Percentiles rank a stretch among this genome's conserved stretches.
These are phyloP conservation scores for Rachicladosporium sp. DNA, from an alignment of 2,329 filamentous ascomycete species.

Conservation along the genomic window DNA sequence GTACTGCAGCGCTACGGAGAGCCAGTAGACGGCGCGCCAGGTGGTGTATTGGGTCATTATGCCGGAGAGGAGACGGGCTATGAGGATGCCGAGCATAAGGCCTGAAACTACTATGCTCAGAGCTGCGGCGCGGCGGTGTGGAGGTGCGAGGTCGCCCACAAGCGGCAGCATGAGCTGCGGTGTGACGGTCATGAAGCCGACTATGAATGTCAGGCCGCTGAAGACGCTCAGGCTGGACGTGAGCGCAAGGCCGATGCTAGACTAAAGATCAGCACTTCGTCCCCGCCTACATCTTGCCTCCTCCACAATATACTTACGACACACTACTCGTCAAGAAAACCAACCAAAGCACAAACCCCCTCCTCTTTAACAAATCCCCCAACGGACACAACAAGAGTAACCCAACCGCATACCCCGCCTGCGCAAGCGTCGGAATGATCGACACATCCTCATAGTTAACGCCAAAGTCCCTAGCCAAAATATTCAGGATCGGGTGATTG, in stretches of 20 bases:
- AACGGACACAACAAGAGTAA: conserved; percentile 64
- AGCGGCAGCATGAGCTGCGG: conserved; percentile 65
- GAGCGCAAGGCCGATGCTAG: conserved; percentile 60
- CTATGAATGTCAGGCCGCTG: conserved; percentile 57
- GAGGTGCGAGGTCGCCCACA: conserved; percentile 64
- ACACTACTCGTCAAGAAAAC: conserved; percentile 51
- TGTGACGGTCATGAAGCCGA: conserved; percentile 67
- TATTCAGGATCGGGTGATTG: conserved; percentile 66
- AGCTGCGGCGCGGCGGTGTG: conserved; percentile 53
- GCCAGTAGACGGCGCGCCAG: conserved; percentile 72
- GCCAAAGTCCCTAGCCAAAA: conserved; percentile 57
- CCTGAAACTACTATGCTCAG: conserved; percentile 66
- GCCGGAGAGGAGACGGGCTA: conserved; percentile 64
- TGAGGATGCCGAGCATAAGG: conserved; percentile 60
- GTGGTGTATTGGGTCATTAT: conserved; percentile 60
- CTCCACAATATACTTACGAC: conserved; percentile 37
- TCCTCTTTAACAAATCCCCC: conserved; percentile 54
- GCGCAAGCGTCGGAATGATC: conserved; percentile 61
- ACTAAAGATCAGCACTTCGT: background rate
- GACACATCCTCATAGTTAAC: conserved; percentile 57
- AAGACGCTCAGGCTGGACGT: conserved; percentile 55
- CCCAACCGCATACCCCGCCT: conserved; percentile 66
- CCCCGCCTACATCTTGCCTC: background rate
- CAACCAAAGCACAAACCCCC: conserved; percentile 57
- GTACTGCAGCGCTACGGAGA: conserved; percentile 59